These are phyloP conservation scores for Pseudogymnoascus destructans DNA, from an alignment of 2,329 filamentous ascomycete genomes.

Conservation along the genomic window DNA sequence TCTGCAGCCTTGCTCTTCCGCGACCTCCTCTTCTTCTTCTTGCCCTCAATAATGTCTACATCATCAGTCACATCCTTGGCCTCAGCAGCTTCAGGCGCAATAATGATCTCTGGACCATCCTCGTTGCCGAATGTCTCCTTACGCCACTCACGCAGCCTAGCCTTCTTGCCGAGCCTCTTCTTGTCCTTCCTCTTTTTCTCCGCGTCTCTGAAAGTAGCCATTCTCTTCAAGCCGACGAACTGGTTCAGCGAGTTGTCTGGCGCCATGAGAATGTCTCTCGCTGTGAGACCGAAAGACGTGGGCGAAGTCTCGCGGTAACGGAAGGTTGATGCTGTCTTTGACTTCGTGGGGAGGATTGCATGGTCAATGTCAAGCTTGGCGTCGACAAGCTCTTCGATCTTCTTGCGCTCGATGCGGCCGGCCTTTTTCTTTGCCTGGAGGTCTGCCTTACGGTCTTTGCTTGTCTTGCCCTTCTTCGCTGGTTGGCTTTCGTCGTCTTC, in stretches of 20 bases:
- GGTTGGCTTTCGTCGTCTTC: conserved; percentile 31
- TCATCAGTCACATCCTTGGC: conserved; percentile 18
- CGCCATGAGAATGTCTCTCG: conserved; percentile 79
- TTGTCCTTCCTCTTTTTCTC: conserved; percentile 83
- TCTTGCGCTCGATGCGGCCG: conserved; percentile 66
- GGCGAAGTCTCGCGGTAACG: conserved; percentile 92
- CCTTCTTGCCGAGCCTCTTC: conserved; percentile 87
- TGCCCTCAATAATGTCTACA: conserved; percentile 28
- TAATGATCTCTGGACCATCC: conserved; percentile 26
- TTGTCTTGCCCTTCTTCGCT: conserved; percentile 46
- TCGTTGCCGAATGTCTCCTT: conserved; percentile 47
- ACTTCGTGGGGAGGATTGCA: conserved; percentile 41
- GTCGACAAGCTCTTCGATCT: conserved; percentile 78
- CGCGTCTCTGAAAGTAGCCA: conserved; percentile 74
- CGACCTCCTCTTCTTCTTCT: conserved; percentile 41
- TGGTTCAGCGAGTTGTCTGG: conserved; percentile 79
- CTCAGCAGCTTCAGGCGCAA: conserved; percentile 17
- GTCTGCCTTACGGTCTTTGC: conserved; percentile 46
- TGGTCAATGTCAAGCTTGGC: conserved; percentile 63
- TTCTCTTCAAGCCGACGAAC: conserved; percentile 87
- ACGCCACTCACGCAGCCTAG: conserved; percentile 75
- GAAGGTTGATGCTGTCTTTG: conserved; percentile 49
- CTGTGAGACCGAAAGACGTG: conserved; percentile 75
- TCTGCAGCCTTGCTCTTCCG: conserved; percentile 26
- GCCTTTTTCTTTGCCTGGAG: conserved; percentile 49